These are phyloP conservation scores for Phalaenopsis equestris DNA, from an alignment of 106 monocot genomes.

Conservation along the genomic window DNA sequence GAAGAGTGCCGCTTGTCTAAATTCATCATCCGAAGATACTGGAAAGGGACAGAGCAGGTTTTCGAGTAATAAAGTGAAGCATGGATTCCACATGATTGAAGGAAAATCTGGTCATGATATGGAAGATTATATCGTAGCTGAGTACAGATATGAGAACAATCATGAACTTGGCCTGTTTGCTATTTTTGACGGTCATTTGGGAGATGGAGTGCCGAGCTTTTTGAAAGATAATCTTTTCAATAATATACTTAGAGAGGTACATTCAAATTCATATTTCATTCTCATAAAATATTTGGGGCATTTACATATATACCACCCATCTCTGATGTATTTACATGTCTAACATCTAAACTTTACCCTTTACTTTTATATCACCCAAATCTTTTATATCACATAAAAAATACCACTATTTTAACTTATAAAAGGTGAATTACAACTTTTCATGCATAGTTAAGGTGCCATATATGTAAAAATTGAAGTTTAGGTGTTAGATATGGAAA, in stretches of 20 bases:
- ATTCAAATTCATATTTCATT: conserved; percentile 7
- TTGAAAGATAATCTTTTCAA: conserved; percentile 12
- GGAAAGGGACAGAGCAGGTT: conserved; percentile 52
- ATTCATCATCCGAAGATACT: conserved; percentile 5
- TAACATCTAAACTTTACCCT: too few relatives aligned
- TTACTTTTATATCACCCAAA: too few relatives aligned
- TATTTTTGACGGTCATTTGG: conserved; percentile 83
- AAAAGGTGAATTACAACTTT: too few relatives aligned
- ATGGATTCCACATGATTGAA: conserved; percentile 70
- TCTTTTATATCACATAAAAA: too few relatives aligned
- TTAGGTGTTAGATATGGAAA: too few relatives aligned
- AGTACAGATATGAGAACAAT: conserved; percentile 41
- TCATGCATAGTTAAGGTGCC: too few relatives aligned
- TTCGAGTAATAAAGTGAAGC: conserved; percentile 37
- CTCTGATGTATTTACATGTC: too few relatives aligned
- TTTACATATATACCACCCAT: too few relatives aligned
- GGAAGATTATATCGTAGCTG: conserved; percentile 80
- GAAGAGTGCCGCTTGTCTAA: conserved; percentile 10
- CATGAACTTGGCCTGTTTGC: conserved; percentile 75
- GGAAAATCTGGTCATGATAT: conserved; percentile 85
- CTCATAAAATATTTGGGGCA: not conserved
- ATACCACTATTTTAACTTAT: too few relatives aligned
- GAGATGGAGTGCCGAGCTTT: conserved; percentile 43
- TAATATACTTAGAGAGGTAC: conserved; percentile 52
- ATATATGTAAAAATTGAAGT: too few relatives aligned